Conservation (phyloP, 371 early-diverging fungal species). For the Thermomucor indicae-seudaticae region DNA sequence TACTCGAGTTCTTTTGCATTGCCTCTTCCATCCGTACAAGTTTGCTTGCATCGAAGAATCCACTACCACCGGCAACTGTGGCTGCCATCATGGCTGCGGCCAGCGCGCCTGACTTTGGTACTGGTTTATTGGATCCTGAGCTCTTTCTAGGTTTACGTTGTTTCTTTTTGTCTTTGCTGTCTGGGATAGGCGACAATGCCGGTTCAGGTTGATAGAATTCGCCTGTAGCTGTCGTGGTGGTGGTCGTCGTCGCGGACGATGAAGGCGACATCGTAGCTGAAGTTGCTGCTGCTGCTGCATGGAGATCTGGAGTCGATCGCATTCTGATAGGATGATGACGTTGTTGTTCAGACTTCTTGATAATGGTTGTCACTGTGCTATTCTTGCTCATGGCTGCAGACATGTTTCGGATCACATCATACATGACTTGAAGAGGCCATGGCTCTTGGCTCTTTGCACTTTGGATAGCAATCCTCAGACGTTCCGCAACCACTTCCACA, state of each 20-base stretch:
- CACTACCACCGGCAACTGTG: slow-evolving; percentile 41
- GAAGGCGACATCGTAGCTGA: no score
- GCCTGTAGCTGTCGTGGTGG: slow-evolving; percentile 3
- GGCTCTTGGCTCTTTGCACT: slow-evolving; percentile 38
- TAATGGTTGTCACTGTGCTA: slow-evolving; percentile 28
- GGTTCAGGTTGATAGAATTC: slow-evolving; percentile 17
- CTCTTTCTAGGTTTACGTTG: slow-evolving; percentile 29
- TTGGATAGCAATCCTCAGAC: slow-evolving; percentile 32
- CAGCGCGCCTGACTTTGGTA: slow-evolving; percentile 42
- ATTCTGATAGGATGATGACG: slow-evolving; percentile 15
- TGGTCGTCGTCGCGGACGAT: slow-evolving; percentile 2
- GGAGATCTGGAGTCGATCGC: slow-evolving; percentile 11
- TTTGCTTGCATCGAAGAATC: slow-evolving; percentile 32
- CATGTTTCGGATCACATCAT: slow-evolving; percentile 36
- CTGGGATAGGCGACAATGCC: slow-evolving; percentile 11
- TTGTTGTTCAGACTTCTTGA: slow-evolving; percentile 17
- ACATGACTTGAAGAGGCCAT: slow-evolving; percentile 31
- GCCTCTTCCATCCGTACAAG: slow-evolving; percentile 14
- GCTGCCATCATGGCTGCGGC: slow-evolving; percentile 54
- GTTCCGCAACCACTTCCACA: slow-evolving; percentile 34
- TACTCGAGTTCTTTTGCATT: not conserved
- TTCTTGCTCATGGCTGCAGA: slow-evolving; percentile 31
- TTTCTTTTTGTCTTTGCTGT: no score
- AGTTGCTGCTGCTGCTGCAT: slow-evolving; percentile 1
- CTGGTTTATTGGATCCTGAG: slow-evolving; percentile 18